Base-by-base conservation (phyloP, 2,329 filamentous ascomycete species). In the Setomelanomma holmii region DNA sequence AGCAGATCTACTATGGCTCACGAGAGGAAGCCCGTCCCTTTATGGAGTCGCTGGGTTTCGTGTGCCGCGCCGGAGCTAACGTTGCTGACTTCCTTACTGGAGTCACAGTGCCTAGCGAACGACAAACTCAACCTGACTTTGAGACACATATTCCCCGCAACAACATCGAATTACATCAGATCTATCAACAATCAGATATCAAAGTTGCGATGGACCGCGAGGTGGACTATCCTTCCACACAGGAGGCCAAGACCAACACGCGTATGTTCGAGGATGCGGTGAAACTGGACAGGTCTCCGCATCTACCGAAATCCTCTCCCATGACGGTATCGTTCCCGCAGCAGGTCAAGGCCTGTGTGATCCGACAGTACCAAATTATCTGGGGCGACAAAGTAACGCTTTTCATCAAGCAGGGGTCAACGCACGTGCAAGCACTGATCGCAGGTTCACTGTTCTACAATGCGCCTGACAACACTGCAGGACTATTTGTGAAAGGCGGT, bases 81-180 rank as follows among this genome's bases (percentile, higher is more conserved):
- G 85, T 86, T 0, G 85, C 84, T 1, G 90, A 93, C 64, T 93
- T 90, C 69, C 74, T 93, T n/a, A 92, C 89, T 0, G 89, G 87
- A 4, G 84, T 92, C 53, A 90, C 85, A 1, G 76, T 75, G 4
- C 61, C 78, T 1, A 68, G 69, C 24, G 78, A 80, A 53, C 71
- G 78, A 45, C 50, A 73, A n/a, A 72, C 79, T 16, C 66, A 63
- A 8, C 52, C 62, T 10, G 77, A 74, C 2, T 80, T 62, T 40
- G 77, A 80, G 53, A 56, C 68, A 47, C 63, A 63, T 16, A 77
- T 79, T 6, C 79, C 79, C 5, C 71, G 77, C 16, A 79, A 72
- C 8, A 73, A 76, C 1, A 69, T 75, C 19, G 79, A 80, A 16
- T 75, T 81, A 22, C 71, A 70, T 19, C 60, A 67, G 12, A 56